Conservation (phyloP, 2,329 filamentous ascomycete species). For the Botryosphaeria dothidea region DNA sequence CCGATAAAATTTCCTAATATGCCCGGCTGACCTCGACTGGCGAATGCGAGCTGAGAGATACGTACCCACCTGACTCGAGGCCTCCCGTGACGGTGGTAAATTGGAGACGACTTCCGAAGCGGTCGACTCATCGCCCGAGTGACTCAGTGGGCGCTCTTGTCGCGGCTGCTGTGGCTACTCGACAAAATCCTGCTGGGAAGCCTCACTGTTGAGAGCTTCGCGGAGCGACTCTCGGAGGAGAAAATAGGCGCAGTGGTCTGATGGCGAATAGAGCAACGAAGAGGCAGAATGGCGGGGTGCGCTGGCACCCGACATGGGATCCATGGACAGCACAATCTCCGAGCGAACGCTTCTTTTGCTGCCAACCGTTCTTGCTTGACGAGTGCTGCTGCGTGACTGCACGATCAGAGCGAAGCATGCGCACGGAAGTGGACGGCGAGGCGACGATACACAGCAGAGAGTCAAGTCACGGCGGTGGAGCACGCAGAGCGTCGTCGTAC, state of each 20-base stretch:
- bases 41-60: not conserved
- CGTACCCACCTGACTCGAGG: constrained; percentile 16
- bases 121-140: constrained; percentile 4
- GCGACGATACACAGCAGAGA: constrained; percentile 18
- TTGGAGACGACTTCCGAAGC: constrained; percentile 10
- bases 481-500: too few species aligned
- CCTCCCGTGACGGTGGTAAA: constrained; percentile 15
- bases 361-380: not conserved
- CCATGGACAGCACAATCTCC: constrained; percentile 15
- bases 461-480: constrained; percentile 9
- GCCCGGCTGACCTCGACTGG: constrained; percentile 15
- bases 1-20: constrained; percentile 15
- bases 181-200: constrained; percentile 1
- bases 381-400: not conserved
- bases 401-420: constrained; percentile 15
- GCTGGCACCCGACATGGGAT: constrained; percentile 14
- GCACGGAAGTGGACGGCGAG: constrained; percentile 9
- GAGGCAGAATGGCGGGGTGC: constrained; percentile 11
- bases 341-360: constrained; percentile 10
- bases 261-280: not conserved
- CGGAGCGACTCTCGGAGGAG: constrained; percentile 12
- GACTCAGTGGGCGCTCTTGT: constrained; percentile 6
- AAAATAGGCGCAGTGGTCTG: not conserved
- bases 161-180: constrained; percentile 12
- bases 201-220: constrained; percentile 7